phyloP scores from a whole-genome alignment of 2,329 filamentous ascomycete species.

The Diplodia sapinea region DNA sequence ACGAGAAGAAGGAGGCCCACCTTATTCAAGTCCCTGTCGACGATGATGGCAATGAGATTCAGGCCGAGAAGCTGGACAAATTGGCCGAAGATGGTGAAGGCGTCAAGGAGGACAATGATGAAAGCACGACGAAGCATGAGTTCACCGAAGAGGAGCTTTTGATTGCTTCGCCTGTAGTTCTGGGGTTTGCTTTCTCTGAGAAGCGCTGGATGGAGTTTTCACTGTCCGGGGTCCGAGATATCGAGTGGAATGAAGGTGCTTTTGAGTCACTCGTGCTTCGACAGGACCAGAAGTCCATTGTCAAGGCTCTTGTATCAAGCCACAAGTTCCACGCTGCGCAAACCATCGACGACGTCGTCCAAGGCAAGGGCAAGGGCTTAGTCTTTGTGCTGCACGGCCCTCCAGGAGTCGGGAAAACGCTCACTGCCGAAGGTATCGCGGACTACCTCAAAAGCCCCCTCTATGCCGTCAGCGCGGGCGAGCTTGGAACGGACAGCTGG shows the following conservation, averaged over 20 bases:
- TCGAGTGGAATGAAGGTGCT: conserved; percentile 82
- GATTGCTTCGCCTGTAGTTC: conserved; percentile 80
- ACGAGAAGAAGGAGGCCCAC: conserved; percentile 47
- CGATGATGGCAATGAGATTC: conserved; percentile 61
- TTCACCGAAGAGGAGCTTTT: conserved; percentile 86
- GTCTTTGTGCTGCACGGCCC: conserved; percentile 83
- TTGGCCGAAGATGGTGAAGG: conserved; percentile 46
- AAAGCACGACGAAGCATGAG: conserved; percentile 49
- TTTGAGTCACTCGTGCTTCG: conserved; percentile 81
- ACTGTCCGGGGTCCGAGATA: conserved; percentile 78
- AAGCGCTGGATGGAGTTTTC: conserved; percentile 91
- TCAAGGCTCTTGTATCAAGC: conserved; percentile 81
- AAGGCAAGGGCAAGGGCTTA: conserved; percentile 83
- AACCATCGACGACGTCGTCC: conserved; percentile 75
- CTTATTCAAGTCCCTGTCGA: conserved; percentile 63
- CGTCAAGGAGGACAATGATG: conserved; percentile 23
- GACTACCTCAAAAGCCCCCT: conserved; percentile 81
- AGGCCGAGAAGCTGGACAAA: conserved; percentile 63
- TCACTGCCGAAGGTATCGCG: conserved; percentile 85
- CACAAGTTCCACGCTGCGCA: conserved; percentile 82
- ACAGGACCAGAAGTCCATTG: conserved; percentile 65
- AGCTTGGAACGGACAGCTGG: conserved; percentile 78
- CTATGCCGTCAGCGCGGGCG: conserved; percentile 82
- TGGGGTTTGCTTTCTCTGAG: conserved; percentile 86
- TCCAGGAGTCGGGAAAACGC: conserved; percentile 85